These are phyloP conservation scores for Endoconidiophora polonica DNA, from an alignment of 2,329 filamentous ascomycete genomes.

Conservation along the genomic window DNA sequence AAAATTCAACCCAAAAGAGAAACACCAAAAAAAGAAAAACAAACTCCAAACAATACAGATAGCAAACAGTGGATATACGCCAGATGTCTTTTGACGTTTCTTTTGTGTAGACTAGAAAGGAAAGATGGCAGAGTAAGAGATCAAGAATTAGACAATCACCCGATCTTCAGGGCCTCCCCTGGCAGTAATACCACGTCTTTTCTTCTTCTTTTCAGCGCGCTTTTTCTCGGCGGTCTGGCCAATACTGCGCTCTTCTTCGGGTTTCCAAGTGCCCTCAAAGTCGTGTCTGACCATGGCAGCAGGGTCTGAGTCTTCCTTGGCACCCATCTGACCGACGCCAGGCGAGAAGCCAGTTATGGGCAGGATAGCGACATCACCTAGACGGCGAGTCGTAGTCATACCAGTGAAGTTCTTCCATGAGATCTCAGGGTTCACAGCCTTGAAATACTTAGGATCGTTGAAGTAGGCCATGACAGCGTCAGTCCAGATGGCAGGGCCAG, in stretches of 20 bases:
- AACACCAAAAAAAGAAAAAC: too few species aligned
- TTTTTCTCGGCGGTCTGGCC: slow-evolving; percentile 25
- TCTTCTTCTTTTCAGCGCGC: too few species aligned
- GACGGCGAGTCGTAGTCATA: slow-evolving; percentile 65
- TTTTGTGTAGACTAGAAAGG: too few species aligned
- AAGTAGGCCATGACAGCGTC: slow-evolving; percentile 85
- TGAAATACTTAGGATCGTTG: slow-evolving; percentile 75
- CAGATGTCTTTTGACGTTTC: too few species aligned
- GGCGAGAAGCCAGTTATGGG: slow-evolving; percentile 97
- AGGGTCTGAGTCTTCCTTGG: slow-evolving; percentile 72
- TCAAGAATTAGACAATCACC: too few species aligned
- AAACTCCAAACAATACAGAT: too few species aligned
- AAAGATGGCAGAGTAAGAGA: too few species aligned
- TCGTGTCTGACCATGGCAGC: slow-evolving; percentile 97
- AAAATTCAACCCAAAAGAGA: too few species aligned
- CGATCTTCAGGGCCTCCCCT: too few species aligned
- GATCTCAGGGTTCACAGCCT: slow-evolving; percentile 57
- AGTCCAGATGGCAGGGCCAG: slow-evolving; percentile 87
- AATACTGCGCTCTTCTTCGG: slow-evolving; percentile 53
- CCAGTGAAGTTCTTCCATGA: slow-evolving; percentile 81
- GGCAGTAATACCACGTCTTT: too few species aligned
- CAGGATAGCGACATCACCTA: slow-evolving; percentile 83
- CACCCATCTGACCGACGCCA: slow-evolving; percentile 83
- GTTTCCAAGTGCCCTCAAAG: slow-evolving; percentile 87
- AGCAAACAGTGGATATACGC: too few species aligned